These are phyloP conservation scores for Cladosporium phlei DNA, from an alignment of 2,329 filamentous ascomycete species.

Conservation along the genomic window DNA sequence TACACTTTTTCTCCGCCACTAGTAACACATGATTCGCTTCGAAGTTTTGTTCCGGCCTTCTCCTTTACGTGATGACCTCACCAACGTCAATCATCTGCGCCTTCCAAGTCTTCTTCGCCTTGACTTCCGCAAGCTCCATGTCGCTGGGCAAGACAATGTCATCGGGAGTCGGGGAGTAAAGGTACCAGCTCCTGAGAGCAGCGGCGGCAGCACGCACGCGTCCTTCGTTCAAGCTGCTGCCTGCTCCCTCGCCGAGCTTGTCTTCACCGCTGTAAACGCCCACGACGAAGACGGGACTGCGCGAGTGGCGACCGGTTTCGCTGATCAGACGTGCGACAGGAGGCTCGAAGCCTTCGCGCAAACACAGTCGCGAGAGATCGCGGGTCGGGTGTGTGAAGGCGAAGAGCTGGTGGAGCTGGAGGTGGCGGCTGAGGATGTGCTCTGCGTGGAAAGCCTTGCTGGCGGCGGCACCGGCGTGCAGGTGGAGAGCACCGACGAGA, in stretches of 20 bases:
- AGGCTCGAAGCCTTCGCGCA: constrained; percentile 79
- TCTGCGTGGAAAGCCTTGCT: constrained; percentile 76
- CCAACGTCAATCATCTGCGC: constrained; percentile 55
- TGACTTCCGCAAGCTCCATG: constrained; percentile 27
- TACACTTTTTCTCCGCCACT: constrained; percentile 1
- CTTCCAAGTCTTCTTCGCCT: constrained; percentile 41
- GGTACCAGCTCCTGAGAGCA: constrained; percentile 89
- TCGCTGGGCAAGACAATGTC: constrained; percentile 50
- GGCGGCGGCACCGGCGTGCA: constrained; percentile 74
- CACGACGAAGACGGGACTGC: constrained; percentile 86
- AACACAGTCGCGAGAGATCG: constrained; percentile 78
- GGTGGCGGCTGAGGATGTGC: constrained; percentile 61
- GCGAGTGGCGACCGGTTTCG: constrained; percentile 81
- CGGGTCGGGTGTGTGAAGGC: constrained; percentile 76
- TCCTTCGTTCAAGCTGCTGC: constrained; percentile 70
- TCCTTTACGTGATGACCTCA: constrained; percentile 47
- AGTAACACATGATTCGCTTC: constrained; percentile 9
- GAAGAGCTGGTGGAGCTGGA: constrained; percentile 66
- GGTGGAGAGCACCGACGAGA: constrained; percentile 76
- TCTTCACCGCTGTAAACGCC: constrained; percentile 89
- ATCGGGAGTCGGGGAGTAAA: constrained; percentile 71
- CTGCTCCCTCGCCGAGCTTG: constrained; percentile 87
- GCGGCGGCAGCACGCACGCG: constrained; percentile 75
- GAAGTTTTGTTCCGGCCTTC: background rate
- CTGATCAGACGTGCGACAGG: constrained; percentile 83